Evolutionary conservation across 306 rosid species (phyloP).

Genomic region (Malus asiatica): DNA sequence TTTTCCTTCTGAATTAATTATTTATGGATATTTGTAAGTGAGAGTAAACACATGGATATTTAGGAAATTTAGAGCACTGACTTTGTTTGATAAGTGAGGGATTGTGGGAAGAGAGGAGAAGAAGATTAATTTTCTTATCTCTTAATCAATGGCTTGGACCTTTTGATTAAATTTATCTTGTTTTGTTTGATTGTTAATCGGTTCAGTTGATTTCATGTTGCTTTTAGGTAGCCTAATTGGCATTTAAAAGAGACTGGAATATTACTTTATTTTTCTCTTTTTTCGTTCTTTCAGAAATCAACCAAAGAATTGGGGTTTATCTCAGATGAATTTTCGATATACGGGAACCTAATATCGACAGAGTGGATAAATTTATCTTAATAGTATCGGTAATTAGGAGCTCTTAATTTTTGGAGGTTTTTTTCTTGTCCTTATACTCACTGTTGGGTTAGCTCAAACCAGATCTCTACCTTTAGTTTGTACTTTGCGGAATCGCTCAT

Average conservation of each 20-base stretch:
- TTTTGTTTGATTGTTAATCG: not conserved
- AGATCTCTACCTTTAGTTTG: not conserved
- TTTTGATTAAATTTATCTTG: not conserved
- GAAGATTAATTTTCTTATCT: not conserved
- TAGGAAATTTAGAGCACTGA: not conserved
- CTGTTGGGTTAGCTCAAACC: not conserved
- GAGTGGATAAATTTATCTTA: not conserved
- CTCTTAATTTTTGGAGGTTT: not conserved
- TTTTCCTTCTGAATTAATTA: not conserved
- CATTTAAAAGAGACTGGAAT: not conserved
- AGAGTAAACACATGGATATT: not conserved
- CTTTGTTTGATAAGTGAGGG: conserved; percentile 1
- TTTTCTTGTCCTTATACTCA: not conserved
- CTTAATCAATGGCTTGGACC: not conserved
- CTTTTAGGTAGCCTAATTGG: not conserved
- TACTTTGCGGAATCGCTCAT: not conserved
- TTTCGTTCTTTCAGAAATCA: not conserved
- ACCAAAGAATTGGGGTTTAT: not conserved
- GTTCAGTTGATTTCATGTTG: not conserved
- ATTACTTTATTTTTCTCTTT: not conserved
- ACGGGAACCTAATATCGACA: not conserved
- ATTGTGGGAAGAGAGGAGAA: not conserved
- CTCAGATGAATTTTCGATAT: not conserved
- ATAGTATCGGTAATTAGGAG: not conserved
- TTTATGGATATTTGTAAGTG: not conserved